Base-by-base conservation (phyloP, 257 asterid genomes). In the Rehmannia glutinosa region DNA sequence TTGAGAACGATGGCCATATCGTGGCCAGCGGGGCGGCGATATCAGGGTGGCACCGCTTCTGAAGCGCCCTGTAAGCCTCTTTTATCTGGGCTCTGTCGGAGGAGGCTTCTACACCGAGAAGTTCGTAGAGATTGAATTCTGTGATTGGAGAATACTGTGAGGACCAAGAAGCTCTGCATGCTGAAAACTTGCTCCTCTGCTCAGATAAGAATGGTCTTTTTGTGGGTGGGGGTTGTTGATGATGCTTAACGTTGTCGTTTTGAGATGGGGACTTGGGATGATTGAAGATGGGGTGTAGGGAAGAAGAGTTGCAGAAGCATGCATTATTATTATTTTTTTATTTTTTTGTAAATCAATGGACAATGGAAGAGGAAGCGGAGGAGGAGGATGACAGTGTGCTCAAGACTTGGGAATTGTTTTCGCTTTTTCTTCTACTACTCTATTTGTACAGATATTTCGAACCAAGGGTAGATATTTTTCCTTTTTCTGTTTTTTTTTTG, bases 1-100 rank as follows among this genome's bases (percentile, higher is more conserved):
- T 92, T 92, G n/a, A 92, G 88, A 13, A 92, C 77, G 69, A 92
- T 90, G 54, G 97, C 97, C 96, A 92, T 90, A 68, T 92, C 97
- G 73, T 92, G 96, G 8, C 98, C 0, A 85, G 39, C 0, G 89
- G 84, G 16, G 97, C 98, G 20, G 97, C 96, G 20, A 92, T 83
- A 53, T 92, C 98, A 1, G 98, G 98, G 68, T 92, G 98, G 80
- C 98, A 92, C 16, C 88, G 83, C 69, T 92, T 92, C 84, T 92
- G 98, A 65, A 92, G 78, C 33, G 76, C 66, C 72, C 98, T 70
- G 63, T 92, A 92, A 0, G 98, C 98, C 42, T 74, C 75, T 68
- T 92, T 92, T 8, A 92, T 84, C 84, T 77, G 84, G 1, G 84
- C 74, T 38, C 33, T 82, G 39, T 87, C 80, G 2, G 87, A 87